Evolutionary conservation across 139 green algal genomes (phyloP).

Genomic region (Chlamydomonas sp.): DNA sequence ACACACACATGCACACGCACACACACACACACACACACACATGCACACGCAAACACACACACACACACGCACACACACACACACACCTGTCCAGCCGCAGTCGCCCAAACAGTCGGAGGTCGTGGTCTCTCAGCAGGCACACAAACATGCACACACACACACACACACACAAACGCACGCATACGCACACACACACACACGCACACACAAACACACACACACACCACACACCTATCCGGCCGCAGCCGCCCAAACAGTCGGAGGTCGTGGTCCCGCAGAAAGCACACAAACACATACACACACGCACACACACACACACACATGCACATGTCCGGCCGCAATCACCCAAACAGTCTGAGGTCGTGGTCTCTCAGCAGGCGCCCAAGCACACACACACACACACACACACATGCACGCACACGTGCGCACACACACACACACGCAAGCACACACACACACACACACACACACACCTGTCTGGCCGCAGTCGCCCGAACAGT

Average conservation of each 20-base stretch:
- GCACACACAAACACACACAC: no score
- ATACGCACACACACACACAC: no score
- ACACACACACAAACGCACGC: no score
- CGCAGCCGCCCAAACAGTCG: constrained; percentile 27
- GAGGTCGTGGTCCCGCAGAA: constrained; percentile 12
- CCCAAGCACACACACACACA: background rate
- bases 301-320: no score
- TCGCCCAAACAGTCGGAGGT: constrained; percentile 29
- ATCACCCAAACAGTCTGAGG: constrained; percentile 27
- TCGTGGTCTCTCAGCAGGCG: constrained; percentile 5
- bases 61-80: no score
- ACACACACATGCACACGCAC: no score
- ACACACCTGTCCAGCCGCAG: constrained; percentile 7
- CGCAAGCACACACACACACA: constrained; percentile 1
- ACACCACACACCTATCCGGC: no score
- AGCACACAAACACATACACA: background rate
- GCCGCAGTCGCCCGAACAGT: no score
- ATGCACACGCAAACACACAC: no score
- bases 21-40: no score
- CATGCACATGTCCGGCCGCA: constrained; percentile 6
- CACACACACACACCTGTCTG: background rate
- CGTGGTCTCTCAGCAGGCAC: background rate
- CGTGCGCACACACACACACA: no score
- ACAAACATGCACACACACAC: background rate
- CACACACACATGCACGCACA: no score